phyloP scores from a whole-genome alignment of 345 rosid species.

The Gossypium stocksii region DNA sequence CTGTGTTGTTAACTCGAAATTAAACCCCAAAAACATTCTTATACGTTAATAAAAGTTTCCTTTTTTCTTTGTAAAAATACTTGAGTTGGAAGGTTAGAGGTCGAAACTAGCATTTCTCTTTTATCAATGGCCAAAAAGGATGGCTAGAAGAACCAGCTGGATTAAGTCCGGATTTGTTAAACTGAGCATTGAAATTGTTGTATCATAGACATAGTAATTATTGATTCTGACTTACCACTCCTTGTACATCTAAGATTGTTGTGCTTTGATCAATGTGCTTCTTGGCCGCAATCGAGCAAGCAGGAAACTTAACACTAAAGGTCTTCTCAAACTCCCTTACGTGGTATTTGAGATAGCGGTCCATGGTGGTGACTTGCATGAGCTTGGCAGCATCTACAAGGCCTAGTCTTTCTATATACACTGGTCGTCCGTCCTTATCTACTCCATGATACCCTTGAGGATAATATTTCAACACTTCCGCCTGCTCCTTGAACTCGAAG shows the following conservation, averaged over 20 bases:
- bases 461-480: slow-evolving; percentile 63
- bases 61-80: background rate
- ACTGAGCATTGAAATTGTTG: background rate
- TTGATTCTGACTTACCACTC: slow-evolving; percentile 69
- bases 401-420: slow-evolving; percentile 85
- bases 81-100: background rate
- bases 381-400: slow-evolving; percentile 75
- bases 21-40: background rate
- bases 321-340: slow-evolving; percentile 90
- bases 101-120: background rate
- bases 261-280: slow-evolving; percentile 92
- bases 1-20: slow-evolving; percentile 29
- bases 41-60: background rate
- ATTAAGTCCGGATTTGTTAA: background rate
- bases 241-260: slow-evolving; percentile 92
- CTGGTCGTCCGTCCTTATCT: slow-evolving; percentile 87
- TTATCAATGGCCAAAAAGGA: background rate
- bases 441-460: slow-evolving; percentile 97
- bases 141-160: background rate
- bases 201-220: background rate
- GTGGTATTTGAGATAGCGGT: slow-evolving; percentile 84
- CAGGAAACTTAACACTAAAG: slow-evolving; percentile 70
- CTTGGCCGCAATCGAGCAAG: slow-evolving; percentile 81
- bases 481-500: slow-evolving; percentile 65
- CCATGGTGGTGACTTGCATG: slow-evolving; percentile 90